Evolutionary conservation across 2,329 filamentous ascomycete species (phyloP), one percentile per base, ranked within the genome.

Genomic region (Verticillium isaacii): DNA sequence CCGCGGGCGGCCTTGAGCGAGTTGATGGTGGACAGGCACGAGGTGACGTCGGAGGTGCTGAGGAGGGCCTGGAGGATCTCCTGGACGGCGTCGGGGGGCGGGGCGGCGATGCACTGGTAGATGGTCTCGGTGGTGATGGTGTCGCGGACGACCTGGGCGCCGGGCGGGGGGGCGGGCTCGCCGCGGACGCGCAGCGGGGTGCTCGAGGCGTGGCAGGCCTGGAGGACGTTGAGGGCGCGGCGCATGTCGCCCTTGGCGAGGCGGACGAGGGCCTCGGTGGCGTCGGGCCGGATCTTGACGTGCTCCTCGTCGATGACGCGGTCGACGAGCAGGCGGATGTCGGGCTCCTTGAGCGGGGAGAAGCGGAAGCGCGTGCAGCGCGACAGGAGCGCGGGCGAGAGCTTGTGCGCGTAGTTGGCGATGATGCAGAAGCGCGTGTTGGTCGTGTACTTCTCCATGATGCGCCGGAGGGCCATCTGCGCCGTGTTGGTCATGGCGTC

Each of bases 401-500:
- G 87, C 77, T 99, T 99, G 80, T 99, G 95, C 34, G 95, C 95
- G 77, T 99, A 99, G 78, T 99, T 99, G 69, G 95, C 95, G 69
- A 99, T 98, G 72, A 99, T 92, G 79, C 94, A 98, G 79, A 99
- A 99, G 59, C 95, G 85, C 2, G 95, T 97, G 78, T 99, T 99
- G 63, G 91, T 91, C 0, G 95, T 99, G 79, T 99, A 99, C 78
- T 97, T 97, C 74, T 99, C 95, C 95, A 99, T 99, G 72, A 99
- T 98, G 57, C 95, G 84, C 65, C 95, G 86, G 61, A 99, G 81
- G 0, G 95, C 95, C 94, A 99, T 99, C 77, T 99, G 95, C 6
- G 95, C 95, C 0, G 94, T 96, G 60, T 92, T 90, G n/a, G 95
- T 99, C 95, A 99, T 99, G 60, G 95, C 95, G 74, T 99, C 95